Evolutionary conservation across 2,329 filamentous ascomycete species (phyloP).

Genomic region (Westerdykella ornata): DNA sequence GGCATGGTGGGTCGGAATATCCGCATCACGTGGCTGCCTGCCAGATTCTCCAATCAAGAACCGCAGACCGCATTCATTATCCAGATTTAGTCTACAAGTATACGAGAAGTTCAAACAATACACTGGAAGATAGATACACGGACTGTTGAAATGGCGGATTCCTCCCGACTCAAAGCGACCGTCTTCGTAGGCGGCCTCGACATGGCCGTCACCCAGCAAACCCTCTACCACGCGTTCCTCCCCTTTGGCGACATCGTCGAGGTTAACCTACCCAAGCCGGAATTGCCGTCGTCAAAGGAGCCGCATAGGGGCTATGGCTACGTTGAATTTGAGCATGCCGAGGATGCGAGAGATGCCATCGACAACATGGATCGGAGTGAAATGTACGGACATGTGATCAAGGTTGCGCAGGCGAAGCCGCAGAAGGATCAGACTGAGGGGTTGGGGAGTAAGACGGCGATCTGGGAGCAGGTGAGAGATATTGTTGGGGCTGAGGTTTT

Average conservation of each 20-base stretch:
- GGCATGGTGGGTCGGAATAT: slow-evolving; percentile 5
- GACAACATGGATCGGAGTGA: slow-evolving; percentile 99
- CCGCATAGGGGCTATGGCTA: slow-evolving; percentile 91
- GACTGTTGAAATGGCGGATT: slow-evolving; percentile 61
- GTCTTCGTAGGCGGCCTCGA: slow-evolving; percentile 88
- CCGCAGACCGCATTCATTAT: slow-evolving; percentile 6
- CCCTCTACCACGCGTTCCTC: slow-evolving; percentile 84
- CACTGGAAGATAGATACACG: slow-evolving; percentile 2
- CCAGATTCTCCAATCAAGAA: slow-evolving; percentile 14
- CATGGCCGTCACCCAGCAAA: slow-evolving; percentile 64
- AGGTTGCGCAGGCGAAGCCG: slow-evolving; percentile 84
- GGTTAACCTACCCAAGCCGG: slow-evolving; percentile 82
- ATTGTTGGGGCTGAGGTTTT: slow-evolving; percentile 1
- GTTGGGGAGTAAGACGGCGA: slow-evolving; percentile 82
- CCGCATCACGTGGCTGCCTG: slow-evolving; percentile 20
- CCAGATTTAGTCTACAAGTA: slow-evolving; percentile 4
- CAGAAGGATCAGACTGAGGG: slow-evolving; percentile 85
- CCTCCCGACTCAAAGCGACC: slow-evolving; percentile 78
- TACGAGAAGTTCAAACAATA: not conserved
- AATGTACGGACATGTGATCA: slow-evolving; percentile 85
- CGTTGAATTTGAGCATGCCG: slow-evolving; percentile 80
- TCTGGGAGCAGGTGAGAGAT: slow-evolving; percentile 85
- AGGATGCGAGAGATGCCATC: slow-evolving; percentile 89
- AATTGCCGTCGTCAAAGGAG: slow-evolving; percentile 69
- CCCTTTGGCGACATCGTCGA: slow-evolving; percentile 95